phyloP scores from a whole-genome alignment of 257 asterid genomes.

The Henckelia pumila region DNA sequence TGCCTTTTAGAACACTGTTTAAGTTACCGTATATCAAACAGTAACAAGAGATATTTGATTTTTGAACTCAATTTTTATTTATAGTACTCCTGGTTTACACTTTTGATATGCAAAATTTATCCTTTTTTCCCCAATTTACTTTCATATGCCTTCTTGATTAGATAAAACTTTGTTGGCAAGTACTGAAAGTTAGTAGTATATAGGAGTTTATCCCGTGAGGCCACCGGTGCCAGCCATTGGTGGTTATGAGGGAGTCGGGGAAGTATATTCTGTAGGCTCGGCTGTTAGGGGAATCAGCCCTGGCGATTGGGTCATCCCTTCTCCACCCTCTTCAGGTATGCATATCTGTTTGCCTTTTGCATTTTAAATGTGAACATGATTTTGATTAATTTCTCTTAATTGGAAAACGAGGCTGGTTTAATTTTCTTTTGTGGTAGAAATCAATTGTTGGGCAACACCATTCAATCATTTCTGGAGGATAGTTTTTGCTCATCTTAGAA shows the following conservation, averaged over 20 bases:
- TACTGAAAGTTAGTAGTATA: constrained; percentile 13
- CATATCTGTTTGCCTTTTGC: neutral
- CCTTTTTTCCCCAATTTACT: neutral
- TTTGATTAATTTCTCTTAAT: neutral
- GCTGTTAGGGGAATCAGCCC: constrained; percentile 60
- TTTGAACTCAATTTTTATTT: too few relatives aligned
- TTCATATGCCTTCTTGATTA: neutral
- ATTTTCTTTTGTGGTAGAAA: neutral
- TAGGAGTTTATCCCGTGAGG: constrained; percentile 94
- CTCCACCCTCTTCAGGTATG: constrained; percentile 88
- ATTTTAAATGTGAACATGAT: constrained; percentile 5
- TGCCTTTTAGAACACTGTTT: too few relatives aligned
- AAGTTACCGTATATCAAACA: neutral
- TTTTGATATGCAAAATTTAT: neutral
- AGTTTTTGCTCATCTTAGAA: neutral
- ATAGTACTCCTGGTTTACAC: too few relatives aligned
- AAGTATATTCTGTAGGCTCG: constrained; percentile 73
- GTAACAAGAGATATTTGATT: neutral
- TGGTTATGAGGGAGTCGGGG: constrained; percentile 98
- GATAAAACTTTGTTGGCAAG: neutral
- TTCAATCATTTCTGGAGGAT: neutral
- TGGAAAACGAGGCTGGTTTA: constrained; percentile 1
- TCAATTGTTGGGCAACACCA: constrained; percentile 6
- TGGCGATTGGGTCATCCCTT: constrained; percentile 94
- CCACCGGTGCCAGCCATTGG: constrained; percentile 93